These are phyloP conservation scores for Lipomyces spencermartinsiae DNA, from an alignment of 805 yeast species.

Conservation along the genomic window DNA sequence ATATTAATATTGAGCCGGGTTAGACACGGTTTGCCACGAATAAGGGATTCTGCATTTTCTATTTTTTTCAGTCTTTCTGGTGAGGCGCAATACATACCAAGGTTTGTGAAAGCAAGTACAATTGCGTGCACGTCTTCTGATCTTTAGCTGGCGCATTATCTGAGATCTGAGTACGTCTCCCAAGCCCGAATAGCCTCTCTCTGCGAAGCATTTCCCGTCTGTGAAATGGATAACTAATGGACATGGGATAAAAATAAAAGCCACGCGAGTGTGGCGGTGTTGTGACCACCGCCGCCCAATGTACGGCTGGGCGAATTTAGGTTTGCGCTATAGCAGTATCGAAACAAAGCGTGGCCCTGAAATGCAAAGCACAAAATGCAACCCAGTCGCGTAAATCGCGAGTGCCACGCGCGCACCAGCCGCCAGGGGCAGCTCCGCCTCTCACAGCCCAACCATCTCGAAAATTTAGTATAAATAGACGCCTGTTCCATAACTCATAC, in stretches of 20 bases:
- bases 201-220: not conserved
- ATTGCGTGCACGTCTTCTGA: not conserved
- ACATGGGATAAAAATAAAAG: not conserved
- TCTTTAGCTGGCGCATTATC: not conserved
- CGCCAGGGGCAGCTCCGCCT: not conserved
- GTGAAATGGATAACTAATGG: too few species aligned
- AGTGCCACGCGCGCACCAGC: not conserved
- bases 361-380: not conserved
- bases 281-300: not conserved
- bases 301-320: not conserved
- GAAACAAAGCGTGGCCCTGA: not conserved
- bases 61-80: not conserved
- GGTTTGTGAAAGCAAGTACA: not conserved
- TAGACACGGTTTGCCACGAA: not conserved
- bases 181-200: not conserved
- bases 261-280: conserved; percentile 1
- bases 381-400: not conserved
- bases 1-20: not conserved
- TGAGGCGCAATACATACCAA: not conserved
- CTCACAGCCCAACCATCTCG: too few species aligned
- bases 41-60: not conserved
- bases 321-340: not conserved
- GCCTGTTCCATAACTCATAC: too few species aligned
- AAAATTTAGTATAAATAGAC: too few species aligned
- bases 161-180: too few species aligned